Percentiles rank a stretch among this genome's conserved stretches.
Evolutionary conservation across 768 basidiomycete genomes (phyloP).

Genomic region (Tylopilus vinaceipallidus): DNA sequence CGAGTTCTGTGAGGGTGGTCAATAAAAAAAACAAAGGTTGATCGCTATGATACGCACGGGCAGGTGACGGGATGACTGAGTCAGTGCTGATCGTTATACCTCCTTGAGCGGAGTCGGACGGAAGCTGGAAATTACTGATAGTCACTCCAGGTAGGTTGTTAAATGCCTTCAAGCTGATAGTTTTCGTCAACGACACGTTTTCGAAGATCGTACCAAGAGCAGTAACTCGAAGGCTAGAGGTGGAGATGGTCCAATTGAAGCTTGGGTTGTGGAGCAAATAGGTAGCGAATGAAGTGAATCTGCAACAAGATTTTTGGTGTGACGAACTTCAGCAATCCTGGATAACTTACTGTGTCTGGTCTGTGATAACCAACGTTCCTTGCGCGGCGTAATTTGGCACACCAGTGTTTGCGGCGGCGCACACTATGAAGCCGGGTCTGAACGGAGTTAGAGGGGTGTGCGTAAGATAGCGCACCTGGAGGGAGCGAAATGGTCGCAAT

Average conservation of each 20-base stretch:
- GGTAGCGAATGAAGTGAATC: conserved; percentile 66
- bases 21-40: conserved; percentile 1
- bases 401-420: conserved; percentile 63
- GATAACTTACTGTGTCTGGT: conserved; percentile 44
- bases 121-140: conserved; percentile 69
- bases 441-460: neutral
- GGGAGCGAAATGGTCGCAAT: conserved; percentile 67
- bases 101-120: conserved; percentile 63
- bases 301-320: conserved; percentile 14
- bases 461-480: conserved; percentile 38
- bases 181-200: conserved; percentile 58
- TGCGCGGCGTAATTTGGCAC: conserved; percentile 59
- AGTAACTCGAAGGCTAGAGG: conserved; percentile 56
- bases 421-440: conserved; percentile 41
- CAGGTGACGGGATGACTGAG: conserved; percentile 59
- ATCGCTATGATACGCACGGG: conserved; percentile 46
- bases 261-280: conserved; percentile 60
- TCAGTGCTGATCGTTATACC: conserved; percentile 72
- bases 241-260: conserved; percentile 72
- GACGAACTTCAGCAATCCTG: neutral
- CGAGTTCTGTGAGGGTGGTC: conserved; percentile 47
- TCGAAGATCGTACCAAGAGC: conserved; percentile 72
- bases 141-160: conserved; percentile 68
- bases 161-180: conserved; percentile 65
- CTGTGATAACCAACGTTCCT: conserved; percentile 54